These are phyloP conservation scores for Amaranthus cruentus DNA, from an alignment of 148 eudicot species.

Conservation along the genomic window DNA sequence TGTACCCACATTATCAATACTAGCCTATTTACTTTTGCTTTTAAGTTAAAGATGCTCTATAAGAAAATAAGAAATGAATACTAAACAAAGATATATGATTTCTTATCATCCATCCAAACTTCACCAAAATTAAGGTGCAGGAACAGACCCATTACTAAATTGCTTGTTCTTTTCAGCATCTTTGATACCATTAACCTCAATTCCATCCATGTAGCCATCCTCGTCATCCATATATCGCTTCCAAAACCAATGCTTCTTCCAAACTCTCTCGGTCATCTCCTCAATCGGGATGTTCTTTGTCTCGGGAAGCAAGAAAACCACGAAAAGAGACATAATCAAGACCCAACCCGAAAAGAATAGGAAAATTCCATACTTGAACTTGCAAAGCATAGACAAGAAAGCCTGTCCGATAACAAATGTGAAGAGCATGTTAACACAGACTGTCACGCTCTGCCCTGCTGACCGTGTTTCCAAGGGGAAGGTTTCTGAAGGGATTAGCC, in stretches of 20 bases:
- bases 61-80: neutral
- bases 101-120: neutral
- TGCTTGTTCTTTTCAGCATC: conserved; percentile 35
- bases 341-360: conserved; percentile 91
- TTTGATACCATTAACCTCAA: conserved; percentile 28
- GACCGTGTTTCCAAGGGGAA: conserved; percentile 89
- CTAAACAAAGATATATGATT: neutral
- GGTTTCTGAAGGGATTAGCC: conserved; percentile 95
- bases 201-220: conserved; percentile 13
- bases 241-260: conserved; percentile 92
- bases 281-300: conserved; percentile 94
- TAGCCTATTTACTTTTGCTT: neutral
- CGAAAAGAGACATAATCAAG: conserved; percentile 72
- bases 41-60: neutral
- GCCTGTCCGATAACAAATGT: conserved; percentile 85
- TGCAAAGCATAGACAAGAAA: conserved; percentile 79
- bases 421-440: conserved; percentile 72
- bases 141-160: conserved; percentile 14
- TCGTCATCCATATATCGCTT: conserved; percentile 60
- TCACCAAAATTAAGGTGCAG: neutral
- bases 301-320: conserved; percentile 78
- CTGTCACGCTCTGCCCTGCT: conserved; percentile 91
- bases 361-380: conserved; percentile 82
- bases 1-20: neutral
- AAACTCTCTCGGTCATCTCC: conserved; percentile 87